Evolutionary conservation across 768 basidiomycete species (phyloP), one percentile per base, ranked within the genome.

Genomic region (Fomitopsis serialis): DNA sequence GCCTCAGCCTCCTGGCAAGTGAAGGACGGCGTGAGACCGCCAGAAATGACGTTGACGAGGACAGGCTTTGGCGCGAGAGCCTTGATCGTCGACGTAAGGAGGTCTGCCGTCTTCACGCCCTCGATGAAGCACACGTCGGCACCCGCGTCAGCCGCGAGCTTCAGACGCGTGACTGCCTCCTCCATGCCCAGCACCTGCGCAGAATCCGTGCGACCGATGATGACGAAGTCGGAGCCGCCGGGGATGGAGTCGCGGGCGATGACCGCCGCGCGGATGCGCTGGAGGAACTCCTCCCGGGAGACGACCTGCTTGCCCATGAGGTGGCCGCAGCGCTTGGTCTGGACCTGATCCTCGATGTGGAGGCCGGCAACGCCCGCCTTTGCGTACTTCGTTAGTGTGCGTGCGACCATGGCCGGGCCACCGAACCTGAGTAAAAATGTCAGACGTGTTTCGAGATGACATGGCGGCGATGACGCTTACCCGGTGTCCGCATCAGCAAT

Each of bases 101-200:
- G 77, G 43, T 85, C 81, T 44, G 81, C 76, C 1, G 80, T 85
- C 66, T 80, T 80, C 25, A 89, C 86, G 40, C 88, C 87, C 65
- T 89, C 87, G 34, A 89, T 88, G 68, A 90, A 91, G 66, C 86
- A 89, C 12, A 87, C 86, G 61, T 90, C 87, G 0, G 87, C 87
- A 27, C 87, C 87, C 10, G 78, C 83, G 54, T 83, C 84, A 0
- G 85, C 78, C 9, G 87, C 87, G 21, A 89, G 75, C 65, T 84
- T 80, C 54, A 89, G 72, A 25, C 87, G 79, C 9, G 62, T 68
- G 47, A 87, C 52, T 0, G 87, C 87, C 68, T 89, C 87, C 23
- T 89, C 85, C 85, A 88, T 88, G 25, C 87, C 87, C 25, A 87
- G 74, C 7, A 84, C 85, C 64, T 89, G 87, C 1, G 86, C 86